A percentile compares a stretch with the other conserved stretches of the same genome.
Conservation (phyloP, 83 land plant species). For the Picea abies region DNA sequence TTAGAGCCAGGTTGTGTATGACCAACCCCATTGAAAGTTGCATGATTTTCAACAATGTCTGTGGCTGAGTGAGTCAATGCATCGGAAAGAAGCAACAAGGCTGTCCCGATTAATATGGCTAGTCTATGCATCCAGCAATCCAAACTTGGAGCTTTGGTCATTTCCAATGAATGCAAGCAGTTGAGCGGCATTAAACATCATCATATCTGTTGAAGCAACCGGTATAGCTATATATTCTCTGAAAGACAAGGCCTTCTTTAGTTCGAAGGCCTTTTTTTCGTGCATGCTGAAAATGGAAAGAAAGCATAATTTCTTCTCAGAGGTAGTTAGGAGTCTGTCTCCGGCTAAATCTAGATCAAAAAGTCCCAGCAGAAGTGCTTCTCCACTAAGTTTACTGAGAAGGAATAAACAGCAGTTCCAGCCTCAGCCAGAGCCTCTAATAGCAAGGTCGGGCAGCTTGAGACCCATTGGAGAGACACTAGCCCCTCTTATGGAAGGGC, state of each 20-base stretch:
- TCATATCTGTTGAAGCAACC: not conserved
- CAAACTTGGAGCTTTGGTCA: not conserved
- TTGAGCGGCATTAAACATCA: not conserved
- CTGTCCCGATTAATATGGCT: not conserved
- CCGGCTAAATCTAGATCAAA: constrained; percentile 16
- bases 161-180: constrained; percentile 6
- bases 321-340: constrained; percentile 22
- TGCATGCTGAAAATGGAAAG: constrained; percentile 15
- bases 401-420: constrained; percentile 12
- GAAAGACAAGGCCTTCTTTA: not conserved
- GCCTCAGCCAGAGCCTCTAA: constrained; percentile 8
- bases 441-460: constrained; percentile 35
- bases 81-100: too few species aligned
- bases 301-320: constrained; percentile 19
- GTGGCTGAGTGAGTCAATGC: too few species aligned
- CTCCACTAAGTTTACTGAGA: constrained; percentile 16
- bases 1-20: not conserved
- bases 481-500: constrained; percentile 47
- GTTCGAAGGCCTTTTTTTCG: not conserved
- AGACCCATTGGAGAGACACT: constrained; percentile 35
- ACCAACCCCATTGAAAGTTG: not conserved
- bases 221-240: too few species aligned
- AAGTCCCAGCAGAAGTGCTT: constrained; percentile 18
- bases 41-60: not conserved
- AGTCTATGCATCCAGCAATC: not conserved